These are phyloP conservation scores for Scedosporium apiospermum DNA, from an alignment of 2,329 filamentous ascomycete species.

Conservation along the genomic window DNA sequence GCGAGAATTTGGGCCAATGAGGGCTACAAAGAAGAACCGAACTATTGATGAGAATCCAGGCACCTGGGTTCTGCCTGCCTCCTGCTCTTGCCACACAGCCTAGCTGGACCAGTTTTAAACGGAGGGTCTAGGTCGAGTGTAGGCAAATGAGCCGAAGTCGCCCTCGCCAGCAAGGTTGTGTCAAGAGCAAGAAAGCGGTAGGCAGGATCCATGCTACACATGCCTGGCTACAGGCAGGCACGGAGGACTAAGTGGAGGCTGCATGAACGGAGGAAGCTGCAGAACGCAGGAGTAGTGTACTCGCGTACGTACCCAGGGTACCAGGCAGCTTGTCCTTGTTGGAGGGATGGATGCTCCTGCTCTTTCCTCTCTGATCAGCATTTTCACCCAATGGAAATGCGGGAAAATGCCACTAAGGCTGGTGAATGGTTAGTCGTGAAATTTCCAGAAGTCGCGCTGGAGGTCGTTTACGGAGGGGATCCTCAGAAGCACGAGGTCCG, in stretches of 20 bases:
- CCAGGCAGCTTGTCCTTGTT: too few relatives aligned
- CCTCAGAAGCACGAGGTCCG: too few relatives aligned
- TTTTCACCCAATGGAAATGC: slow-evolving; percentile 3
- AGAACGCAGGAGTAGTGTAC: background rate
- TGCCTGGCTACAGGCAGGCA: background rate
- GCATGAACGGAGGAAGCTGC: background rate
- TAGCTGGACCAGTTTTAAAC: background rate
- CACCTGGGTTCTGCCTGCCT: background rate
- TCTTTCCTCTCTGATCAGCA: background rate
- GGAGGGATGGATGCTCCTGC: background rate
- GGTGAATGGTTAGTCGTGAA: background rate
- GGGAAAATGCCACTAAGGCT: background rate
- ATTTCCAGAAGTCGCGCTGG: background rate
- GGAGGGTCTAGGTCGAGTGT: background rate
- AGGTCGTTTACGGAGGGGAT: too few relatives aligned
- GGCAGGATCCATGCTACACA: background rate
- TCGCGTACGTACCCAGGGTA: background rate
- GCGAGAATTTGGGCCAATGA: slow-evolving; percentile 4
- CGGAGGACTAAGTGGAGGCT: background rate
- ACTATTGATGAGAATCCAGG: background rate
- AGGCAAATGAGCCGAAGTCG: background rate
- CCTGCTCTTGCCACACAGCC: background rate
- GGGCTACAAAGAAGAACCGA: background rate
- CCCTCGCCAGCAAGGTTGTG: background rate
- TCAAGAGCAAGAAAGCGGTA: background rate